Evolutionary conservation across 2,329 filamentous ascomycete species (phyloP), one percentile per base, ranked within the genome.

Genomic region (Fonsecaea monophora): DNA sequence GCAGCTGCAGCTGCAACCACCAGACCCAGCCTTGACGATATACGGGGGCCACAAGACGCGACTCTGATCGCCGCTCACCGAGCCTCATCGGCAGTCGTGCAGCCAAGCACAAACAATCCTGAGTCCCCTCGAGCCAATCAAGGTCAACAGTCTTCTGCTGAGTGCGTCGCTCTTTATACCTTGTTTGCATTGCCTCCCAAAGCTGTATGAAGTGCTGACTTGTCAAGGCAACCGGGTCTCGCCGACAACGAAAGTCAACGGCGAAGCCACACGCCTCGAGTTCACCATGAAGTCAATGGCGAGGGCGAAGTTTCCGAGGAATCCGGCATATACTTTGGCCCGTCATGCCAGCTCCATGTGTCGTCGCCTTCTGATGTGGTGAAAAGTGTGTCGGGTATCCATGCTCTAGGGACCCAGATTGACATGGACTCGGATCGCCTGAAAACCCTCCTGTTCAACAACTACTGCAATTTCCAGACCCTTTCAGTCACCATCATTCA

Each of bases 361-460:
- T 55, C 53, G n/a, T 55, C 53, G 5, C 53, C 53, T 34, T 55
- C 53, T n/a, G 53, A 55, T 34, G 32, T 18, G 53, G 32, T 35
- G 45, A 50, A 18, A 30, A 50, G 45, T 18, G 45, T 50, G 45
- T 50, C 45, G 12, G 25, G 45, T 2, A 12, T 25, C 21, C 18
- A 50, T 25, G 9, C 45, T 30, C 45, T 18, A 18, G 18, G 18
- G 4, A 50, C 45, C 4, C 45, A 50, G 45, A 60, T 60, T 15
- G 57, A 60, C 37, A 25, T 60, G n/a, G 37, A 60, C 38, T 60
- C 37, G 12, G 37, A 42, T 32, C 57, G 38, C 2, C 57, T 60
- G 38, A 40, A 45, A 18, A 45, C 38, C n/a, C 35, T 42, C 35
- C 57, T 60, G 37, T 42, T 60, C 57, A 25, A 60, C 35, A 42